Evolutionary conservation across 129 eudicot genomes (phyloP).

Genomic region (Daucus carota): DH1_v3.0 NC_030381.2:40455501-40456000

Average conservation of each 20-base stretch:
- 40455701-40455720: not conserved
- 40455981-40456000: slow-evolving; percentile 12
- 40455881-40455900: not conserved
- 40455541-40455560: no score
- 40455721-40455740: not conserved
- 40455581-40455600: no score
- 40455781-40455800: not conserved
- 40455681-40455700: no score
- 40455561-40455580: no score
- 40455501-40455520: no score
- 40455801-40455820: not conserved
- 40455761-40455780: not conserved
- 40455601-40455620: no score
- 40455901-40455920: not conserved
- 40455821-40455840: not conserved
- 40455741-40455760: not conserved
- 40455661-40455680: no score
- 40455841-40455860: not conserved
- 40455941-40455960: not conserved
- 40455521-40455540: no score
- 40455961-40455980: not conserved
- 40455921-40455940: not conserved
- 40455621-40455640: no score
- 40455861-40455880: not conserved
- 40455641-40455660: no score